phyloP scores from a whole-genome alignment of 73 alveolate genomes.

The Paramecium tetraurelia region DNA sequence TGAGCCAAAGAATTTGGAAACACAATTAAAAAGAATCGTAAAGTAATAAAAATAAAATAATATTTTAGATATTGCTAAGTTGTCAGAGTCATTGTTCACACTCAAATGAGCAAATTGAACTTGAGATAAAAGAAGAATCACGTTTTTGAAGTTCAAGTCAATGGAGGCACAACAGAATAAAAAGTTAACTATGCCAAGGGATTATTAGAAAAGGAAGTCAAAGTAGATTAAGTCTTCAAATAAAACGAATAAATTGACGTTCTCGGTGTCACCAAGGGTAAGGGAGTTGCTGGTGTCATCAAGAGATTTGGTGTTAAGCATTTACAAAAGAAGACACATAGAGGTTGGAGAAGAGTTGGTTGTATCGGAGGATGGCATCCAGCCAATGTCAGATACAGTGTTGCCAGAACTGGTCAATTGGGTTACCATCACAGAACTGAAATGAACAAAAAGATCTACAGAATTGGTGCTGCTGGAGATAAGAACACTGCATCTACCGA shows the following conservation, averaged over 20 bases:
- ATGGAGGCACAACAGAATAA: constrained; percentile 97
- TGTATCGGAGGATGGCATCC: constrained; percentile 99
- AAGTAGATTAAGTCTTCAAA: constrained; percentile 94
- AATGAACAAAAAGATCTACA: constrained; percentile 98
- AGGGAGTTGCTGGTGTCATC: constrained; percentile 99
- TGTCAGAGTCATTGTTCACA: constrained; percentile 98
- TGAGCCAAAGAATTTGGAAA: constrained; percentile 85
- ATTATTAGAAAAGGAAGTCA: constrained; percentile 96
- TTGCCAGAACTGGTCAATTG: constrained; percentile 99
- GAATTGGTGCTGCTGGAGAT: constrained; percentile 94
- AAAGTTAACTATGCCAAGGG: constrained; percentile 91
- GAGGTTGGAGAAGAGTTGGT: constrained; percentile 99
- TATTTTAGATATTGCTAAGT: constrained; percentile 93
- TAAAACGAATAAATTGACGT: constrained; percentile 98
- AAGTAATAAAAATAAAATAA: background rate
- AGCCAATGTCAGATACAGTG: constrained; percentile 98
- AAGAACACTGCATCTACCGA: constrained; percentile 98
- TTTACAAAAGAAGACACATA: constrained; percentile 98
- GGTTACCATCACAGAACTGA: constrained; percentile 99
- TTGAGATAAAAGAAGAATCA: constrained; percentile 98
- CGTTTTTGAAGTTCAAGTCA: constrained; percentile 98
- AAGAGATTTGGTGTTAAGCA: constrained; percentile 99
- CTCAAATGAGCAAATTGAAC: constrained; percentile 94
- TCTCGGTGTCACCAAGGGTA: constrained; percentile 99
- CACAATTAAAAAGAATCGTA: constrained; percentile 88